These are phyloP conservation scores for Plasmodium inui DNA, from an alignment of 169 alveolate genomes.

Conservation along the genomic window DNA sequence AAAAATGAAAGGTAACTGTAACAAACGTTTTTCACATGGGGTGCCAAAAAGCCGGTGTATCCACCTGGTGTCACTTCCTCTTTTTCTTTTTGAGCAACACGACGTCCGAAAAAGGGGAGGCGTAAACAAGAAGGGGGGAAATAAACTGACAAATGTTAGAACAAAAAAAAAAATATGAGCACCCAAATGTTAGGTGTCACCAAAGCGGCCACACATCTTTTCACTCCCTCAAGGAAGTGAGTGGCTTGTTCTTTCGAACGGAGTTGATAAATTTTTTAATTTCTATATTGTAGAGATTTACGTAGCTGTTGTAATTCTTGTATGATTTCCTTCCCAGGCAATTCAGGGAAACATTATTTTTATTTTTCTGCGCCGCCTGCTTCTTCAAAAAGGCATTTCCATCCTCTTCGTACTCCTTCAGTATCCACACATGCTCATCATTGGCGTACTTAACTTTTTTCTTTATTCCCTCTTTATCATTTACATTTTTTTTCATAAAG, in stretches of 20 bases:
- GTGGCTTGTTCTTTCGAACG: conserved; percentile 45
- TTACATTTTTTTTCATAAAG: conserved; percentile 67
- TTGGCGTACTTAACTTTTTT: conserved; percentile 62
- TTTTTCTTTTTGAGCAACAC: neutral
- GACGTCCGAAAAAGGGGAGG: neutral
- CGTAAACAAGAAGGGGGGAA: neutral
- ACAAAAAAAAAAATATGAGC: neutral
- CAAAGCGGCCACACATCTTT: neutral
- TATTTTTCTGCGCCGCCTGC: conserved; percentile 19
- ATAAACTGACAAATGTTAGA: neutral
- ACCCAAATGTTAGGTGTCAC: neutral
- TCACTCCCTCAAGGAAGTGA: conserved; percentile 24
- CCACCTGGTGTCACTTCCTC: neutral
- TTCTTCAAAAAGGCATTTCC: conserved; percentile 54
- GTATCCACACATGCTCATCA: conserved; percentile 71
- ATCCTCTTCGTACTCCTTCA: conserved; percentile 50
- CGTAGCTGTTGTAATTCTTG: conserved; percentile 36
- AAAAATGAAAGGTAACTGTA: neutral
- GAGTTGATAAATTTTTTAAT: conserved; percentile 63
- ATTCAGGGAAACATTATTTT: conserved; percentile 62
- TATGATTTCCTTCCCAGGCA: conserved; percentile 66
- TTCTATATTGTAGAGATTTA: conserved; percentile 55
- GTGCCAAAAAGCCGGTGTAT: neutral
- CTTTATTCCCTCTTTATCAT: conserved; percentile 44
- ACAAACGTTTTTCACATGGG: neutral